Evolutionary conservation across 192 early-diverging fungal species (phyloP), one percentile per base, ranked within the genome.

Genomic region (Phlyctochytrium arcticum): DNA sequence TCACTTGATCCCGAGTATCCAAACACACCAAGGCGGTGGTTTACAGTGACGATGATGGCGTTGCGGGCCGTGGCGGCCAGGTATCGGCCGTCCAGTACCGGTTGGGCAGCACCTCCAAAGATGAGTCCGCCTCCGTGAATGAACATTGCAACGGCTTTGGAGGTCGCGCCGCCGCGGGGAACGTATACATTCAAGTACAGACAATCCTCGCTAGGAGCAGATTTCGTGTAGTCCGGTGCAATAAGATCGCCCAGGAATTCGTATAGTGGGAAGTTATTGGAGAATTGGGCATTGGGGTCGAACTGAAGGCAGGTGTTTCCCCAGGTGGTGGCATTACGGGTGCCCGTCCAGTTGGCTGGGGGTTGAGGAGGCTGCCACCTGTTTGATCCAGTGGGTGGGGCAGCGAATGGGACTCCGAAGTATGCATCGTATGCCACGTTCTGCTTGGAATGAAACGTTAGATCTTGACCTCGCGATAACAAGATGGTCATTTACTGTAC

Each of bases 11-110:
- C 65, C 34, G 60, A 50, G 53, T 67, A 78, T 2, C 74, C 76
- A 39, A 74, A 70, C 2, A 54, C 50, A 44, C 66, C 66, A 19
- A 78, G 57, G 9, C 75, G 56, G 67, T 80, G 77, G 49, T 80
- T 74, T 56, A 72, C 58, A 24, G 72, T 66, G 0, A 75, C 76
- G 57, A 57, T 33, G 26, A 67, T 36, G 3, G 66, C 58, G 29
- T 58, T 54, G 7, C 17, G 37, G 36, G n/a, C 33, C 32, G 29
- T 35, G 34, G 46, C 60, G 29, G 44, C 46, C 24, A 61, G 30
- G 46, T 24, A 48, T 10, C n/a, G n/a, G 17, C 30, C 34, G 24
- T 57, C 55, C 9, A 57, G 55, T 1, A 53, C 50, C 15, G 50
- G 50, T 21, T 36, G 51, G 26, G 34, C 27, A 19, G 57, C 62